These are phyloP conservation scores for Exophiala sp. DNA, from an alignment of 2,329 filamentous ascomycete species.

Conservation along the genomic window DNA sequence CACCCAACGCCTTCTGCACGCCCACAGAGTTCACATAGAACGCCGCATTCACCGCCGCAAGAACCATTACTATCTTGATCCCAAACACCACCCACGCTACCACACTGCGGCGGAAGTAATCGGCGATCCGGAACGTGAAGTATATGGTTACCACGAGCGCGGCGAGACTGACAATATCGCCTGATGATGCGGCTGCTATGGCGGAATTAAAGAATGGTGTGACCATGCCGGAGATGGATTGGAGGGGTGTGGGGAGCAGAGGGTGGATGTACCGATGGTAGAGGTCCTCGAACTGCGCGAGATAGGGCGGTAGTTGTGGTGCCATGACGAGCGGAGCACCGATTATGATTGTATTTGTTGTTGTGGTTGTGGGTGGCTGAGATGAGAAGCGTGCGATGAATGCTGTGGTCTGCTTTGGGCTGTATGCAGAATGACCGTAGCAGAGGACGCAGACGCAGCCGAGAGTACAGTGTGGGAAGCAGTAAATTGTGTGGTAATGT, in stretches of 20 bases:
- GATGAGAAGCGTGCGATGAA: too few species aligned
- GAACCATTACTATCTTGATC: conserved; percentile 23
- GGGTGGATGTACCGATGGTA: conserved; percentile 30
- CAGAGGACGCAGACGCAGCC: too few species aligned
- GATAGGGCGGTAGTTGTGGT: conserved; percentile 15
- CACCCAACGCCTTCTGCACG: conserved; percentile 16
- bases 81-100: conserved; percentile 25
- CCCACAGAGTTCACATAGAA: conserved; percentile 26
- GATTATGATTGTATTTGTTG: background rate
- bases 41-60: conserved; percentile 17
- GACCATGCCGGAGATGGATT: conserved; percentile 22
- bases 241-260: conserved; percentile 23
- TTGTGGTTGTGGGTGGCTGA: background rate
- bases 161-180: conserved; percentile 23
- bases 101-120: conserved; percentile 26
- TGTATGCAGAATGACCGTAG: too few species aligned
- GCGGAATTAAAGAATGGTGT: conserved; percentile 34
- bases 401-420: too few species aligned
- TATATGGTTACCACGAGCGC: conserved; percentile 23
- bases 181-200: conserved; percentile 25
- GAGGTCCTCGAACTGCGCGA: conserved; percentile 25
- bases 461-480: too few species aligned
- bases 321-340: background rate
- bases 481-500: too few species aligned
- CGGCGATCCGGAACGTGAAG: conserved; percentile 22